phyloP scores from a whole-genome alignment of 2,329 filamentous ascomycete genomes.

The Sporothrix sp. region DNA sequence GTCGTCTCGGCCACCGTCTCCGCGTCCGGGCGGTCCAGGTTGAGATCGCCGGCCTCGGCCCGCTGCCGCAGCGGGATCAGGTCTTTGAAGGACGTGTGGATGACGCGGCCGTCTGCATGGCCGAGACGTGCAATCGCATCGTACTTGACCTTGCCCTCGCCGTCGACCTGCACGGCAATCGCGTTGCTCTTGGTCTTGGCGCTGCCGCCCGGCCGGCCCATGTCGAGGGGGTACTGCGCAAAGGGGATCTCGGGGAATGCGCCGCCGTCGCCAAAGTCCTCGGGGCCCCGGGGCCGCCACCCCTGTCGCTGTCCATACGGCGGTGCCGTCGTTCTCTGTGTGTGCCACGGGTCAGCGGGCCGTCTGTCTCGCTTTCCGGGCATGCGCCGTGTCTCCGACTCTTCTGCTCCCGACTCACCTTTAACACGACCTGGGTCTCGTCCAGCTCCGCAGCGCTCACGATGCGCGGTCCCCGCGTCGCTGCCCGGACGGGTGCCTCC shows the following conservation, averaged over 20 bases:
- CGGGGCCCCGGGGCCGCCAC: constrained; percentile 81
- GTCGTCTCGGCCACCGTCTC: constrained; percentile 78
- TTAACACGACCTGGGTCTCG: constrained; percentile 74
- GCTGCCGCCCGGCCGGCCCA: constrained; percentile 65
- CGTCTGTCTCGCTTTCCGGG: too few relatives aligned
- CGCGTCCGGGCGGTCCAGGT: constrained; percentile 71
- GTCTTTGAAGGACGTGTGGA: constrained; percentile 95
- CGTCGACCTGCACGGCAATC: constrained; percentile 83
- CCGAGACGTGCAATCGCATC: constrained; percentile 88
- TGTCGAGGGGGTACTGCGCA: constrained; percentile 90
- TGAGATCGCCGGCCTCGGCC: constrained; percentile 85
- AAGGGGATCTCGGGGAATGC: constrained; percentile 46
- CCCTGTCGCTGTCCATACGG: constrained; percentile 76
- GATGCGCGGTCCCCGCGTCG: constrained; percentile 72
- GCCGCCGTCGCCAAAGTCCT: constrained; percentile 94
- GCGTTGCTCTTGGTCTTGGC: constrained; percentile 60
- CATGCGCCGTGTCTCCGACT: too few relatives aligned
- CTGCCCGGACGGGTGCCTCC: constrained; percentile 59
- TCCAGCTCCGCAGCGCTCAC: constrained; percentile 71
- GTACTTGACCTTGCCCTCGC: constrained; percentile 89
- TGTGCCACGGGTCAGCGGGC: too few relatives aligned
- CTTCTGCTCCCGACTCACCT: constrained; percentile 37
- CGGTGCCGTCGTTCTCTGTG: constrained; percentile 68
- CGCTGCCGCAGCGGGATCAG: constrained; percentile 88
- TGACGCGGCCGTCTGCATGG: constrained; percentile 71